Base-by-base conservation (phyloP, 2,329 filamentous ascomycete genomes). In the Colletotrichum tabaci region DNA sequence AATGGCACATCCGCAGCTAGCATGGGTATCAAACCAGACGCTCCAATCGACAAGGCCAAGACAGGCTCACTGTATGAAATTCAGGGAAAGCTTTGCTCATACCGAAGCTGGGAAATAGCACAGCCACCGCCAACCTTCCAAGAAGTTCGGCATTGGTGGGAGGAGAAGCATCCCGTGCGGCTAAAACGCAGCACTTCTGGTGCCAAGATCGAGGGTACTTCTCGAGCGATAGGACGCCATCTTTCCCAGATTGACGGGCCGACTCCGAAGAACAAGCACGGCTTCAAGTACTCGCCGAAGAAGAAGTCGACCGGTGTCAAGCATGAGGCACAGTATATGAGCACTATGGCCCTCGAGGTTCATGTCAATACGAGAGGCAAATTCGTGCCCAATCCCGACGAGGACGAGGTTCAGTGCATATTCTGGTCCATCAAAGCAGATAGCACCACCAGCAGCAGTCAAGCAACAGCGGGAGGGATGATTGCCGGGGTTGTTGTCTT, bases 271-370 rank as follows among this genome's bases (percentile, higher is more conserved):
- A 93, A 94, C 76, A 92, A 90, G 72, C 87, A 96, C 78, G 94
- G 93, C 0, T 96, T 95, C 84, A 96, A 95, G 79, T 97, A 93
- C 79, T 94, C 93, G 0, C 94, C 95, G 75, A 93, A 91, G 77
- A 87, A 88, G 73, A 90, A 91, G 75, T 91, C 91, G 1, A 93
- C 92, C 0, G 94, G 91, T 75, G 91, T 97, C 21, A 90, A 94
- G 77, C 93, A 96, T 75, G 94, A 97, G 80, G 91, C 90, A 3
- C 93, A 96, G 76, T 97, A 98, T 80, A 98, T 99, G 96, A 98
- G 94, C 75, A 94, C 93, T 21, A 95, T 99, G 94, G 97, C 95
- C 75, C 82, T 99, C 8, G 96, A 99, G 79, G 84, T 98, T 5
- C 96, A 99, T 79, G 92, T 97, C 73, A 98, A 97, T 76, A 96